Evolutionary conservation across 1,284 basidiomycete genomes (phyloP), one percentile per base, ranked within the genome.

Genomic region (Malassezia pachydermatis): DNA sequence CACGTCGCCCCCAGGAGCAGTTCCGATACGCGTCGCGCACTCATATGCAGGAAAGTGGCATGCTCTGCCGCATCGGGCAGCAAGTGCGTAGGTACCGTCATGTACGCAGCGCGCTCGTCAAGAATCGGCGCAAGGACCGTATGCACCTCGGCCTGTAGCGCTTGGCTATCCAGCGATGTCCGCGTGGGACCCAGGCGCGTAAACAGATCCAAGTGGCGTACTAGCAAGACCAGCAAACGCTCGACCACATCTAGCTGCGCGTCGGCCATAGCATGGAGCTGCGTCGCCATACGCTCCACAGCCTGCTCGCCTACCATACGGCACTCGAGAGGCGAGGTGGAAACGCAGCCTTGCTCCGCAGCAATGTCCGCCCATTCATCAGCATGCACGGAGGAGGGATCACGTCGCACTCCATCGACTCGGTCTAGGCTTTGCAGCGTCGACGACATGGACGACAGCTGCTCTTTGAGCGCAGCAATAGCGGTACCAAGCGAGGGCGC

Each of bases 191-290:
- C 30, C 7, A 40, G 27, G 16, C 38, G 45, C 32, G 19, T 39
- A 17, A 40, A 51, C 28, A 45, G 24, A 16, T 80, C 77, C 30
- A 90, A 68, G 68, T 95, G 89, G 27, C 88, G 78, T 83, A 86
- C 90, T 10, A 88, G 76, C 22, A 94, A 76, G 5, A 94, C 76
- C 6, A 94, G 75, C 6, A 87, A 73, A 76, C 89, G 84, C 73
- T 94, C 88, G 40, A 83, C 75, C 38, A 83, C 81, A 57, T 81
- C 86, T 84, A 75, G 49, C 75, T 76, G 60, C 76, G 78, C 56
- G 27, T 58, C 58, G 2, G 80, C 78, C 10, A 78, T 76, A 24
- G 75, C 71, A 42, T 74, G 76, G 5, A 77, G 74, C 19, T 70
- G 65, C 0, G 58, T 58, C 51, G 56, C 54, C 10, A 59, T 51